phyloP scores from a whole-genome alignment of 169 alveolate species.

The Eimeria acervulina region DNA sequence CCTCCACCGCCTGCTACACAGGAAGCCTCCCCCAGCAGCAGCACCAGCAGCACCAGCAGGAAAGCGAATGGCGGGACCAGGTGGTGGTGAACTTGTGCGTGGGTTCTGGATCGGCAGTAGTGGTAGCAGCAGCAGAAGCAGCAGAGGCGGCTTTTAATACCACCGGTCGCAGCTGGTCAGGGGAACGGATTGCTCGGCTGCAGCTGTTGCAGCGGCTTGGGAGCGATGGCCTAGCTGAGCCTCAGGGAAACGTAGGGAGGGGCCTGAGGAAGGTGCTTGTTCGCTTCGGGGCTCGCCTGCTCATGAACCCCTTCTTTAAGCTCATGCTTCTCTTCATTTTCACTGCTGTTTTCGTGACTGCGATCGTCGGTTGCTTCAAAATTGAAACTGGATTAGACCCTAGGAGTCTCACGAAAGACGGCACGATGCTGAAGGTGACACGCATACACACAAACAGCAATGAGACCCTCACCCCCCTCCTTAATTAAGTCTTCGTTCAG shows the following conservation, averaged over 20 bases:
- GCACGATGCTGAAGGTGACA: conserved; percentile 75
- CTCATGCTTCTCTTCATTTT: conserved; percentile 68
- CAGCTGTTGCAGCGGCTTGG: conserved; percentile 74
- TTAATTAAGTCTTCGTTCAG: neutral
- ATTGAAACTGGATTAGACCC: conserved; percentile 78
- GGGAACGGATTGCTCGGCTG: conserved; percentile 67
- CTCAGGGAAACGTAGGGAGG: conserved; percentile 81
- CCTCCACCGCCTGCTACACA: conserved; percentile 20
- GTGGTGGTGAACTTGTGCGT: conserved; percentile 70
- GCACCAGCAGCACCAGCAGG: conserved; percentile 55
- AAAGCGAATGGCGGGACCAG: conserved; percentile 58
- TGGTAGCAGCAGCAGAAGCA: conserved; percentile 72
- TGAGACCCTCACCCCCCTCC: neutral
- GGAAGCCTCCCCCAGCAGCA: conserved; percentile 50
- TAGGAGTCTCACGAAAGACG: conserved; percentile 71
- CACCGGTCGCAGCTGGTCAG: conserved; percentile 71
- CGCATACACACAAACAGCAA: neutral
- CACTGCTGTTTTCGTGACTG: conserved; percentile 49
- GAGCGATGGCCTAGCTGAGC: conserved; percentile 78
- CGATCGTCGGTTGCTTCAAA: conserved; percentile 45
- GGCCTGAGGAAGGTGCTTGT: conserved; percentile 68
- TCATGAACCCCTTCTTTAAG: conserved; percentile 72
- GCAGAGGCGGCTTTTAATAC: conserved; percentile 69
- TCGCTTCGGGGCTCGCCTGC: conserved; percentile 76
- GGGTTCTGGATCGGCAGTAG: conserved; percentile 71